A percentile compares a stretch with the other conserved stretches of the same genome.
These are phyloP conservation scores for Elongisporangium prolatum DNA, from an alignment of 352 stramenopile genomes.

Conservation along the genomic window DNA sequence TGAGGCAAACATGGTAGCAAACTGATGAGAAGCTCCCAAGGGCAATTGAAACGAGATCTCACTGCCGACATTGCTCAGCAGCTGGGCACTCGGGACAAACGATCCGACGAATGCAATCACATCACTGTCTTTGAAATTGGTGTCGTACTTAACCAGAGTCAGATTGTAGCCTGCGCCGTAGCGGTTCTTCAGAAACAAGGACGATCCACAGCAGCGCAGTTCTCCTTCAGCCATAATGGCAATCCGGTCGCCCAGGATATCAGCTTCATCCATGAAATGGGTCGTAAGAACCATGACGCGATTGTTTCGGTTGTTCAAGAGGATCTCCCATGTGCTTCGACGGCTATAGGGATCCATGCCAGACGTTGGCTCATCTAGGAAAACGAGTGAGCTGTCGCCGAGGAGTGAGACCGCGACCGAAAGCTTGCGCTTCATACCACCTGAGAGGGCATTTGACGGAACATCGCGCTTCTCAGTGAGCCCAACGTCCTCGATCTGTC, in stretches of 20 bases:
- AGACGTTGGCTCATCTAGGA: constrained; percentile 90
- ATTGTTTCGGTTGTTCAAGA: constrained; percentile 51
- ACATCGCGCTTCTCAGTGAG: constrained; percentile 56
- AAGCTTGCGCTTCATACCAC: constrained; percentile 91
- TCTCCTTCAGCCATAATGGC: constrained; percentile 85
- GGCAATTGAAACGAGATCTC: constrained; percentile 74
- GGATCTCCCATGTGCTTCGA: constrained; percentile 90
- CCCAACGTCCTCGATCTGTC: constrained; percentile 53
- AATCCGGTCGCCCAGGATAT: constrained; percentile 81
- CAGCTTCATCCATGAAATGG: constrained; percentile 94
- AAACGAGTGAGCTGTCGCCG: constrained; percentile 77
- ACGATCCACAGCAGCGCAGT: constrained; percentile 64
- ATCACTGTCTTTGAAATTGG: constrained; percentile 18
- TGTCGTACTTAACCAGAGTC: constrained; percentile 52
- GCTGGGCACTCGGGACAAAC: constrained; percentile 26
- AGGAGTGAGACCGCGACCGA: constrained; percentile 89
- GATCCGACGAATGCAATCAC: constrained; percentile 30
- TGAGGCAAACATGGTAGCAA: constrained; percentile 53
- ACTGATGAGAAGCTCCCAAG: constrained; percentile 33
- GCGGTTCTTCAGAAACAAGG: constrained; percentile 77
- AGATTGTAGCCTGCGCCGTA: constrained; percentile 72
- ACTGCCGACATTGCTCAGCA: constrained; percentile 65
- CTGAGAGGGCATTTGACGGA: constrained; percentile 57
- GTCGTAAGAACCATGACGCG: constrained; percentile 88
- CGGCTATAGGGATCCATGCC: constrained; percentile 96